phyloP scores from a whole-genome alignment of 2,329 filamentous ascomycete genomes.

The Apiospora phragmitis region DNA sequence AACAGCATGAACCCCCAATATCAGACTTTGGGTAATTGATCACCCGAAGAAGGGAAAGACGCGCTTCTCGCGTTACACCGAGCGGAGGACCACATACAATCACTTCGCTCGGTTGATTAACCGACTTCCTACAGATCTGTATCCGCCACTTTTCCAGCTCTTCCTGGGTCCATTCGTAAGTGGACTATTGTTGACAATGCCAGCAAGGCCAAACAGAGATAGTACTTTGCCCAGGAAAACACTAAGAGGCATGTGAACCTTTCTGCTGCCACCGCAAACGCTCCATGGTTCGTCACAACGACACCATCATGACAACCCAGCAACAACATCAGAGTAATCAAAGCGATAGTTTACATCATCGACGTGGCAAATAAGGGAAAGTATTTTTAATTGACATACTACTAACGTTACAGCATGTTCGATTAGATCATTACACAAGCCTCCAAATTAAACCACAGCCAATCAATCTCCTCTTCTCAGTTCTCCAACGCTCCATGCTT shows the following conservation, averaged over 20 bases:
- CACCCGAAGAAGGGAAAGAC: not conserved
- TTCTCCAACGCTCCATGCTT: conserved; percentile 15
- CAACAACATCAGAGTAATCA: too few species aligned
- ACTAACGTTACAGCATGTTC: not conserved
- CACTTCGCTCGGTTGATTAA: not conserved
- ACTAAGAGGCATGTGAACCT: too few species aligned
- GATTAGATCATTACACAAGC: not conserved
- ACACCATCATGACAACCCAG: too few species aligned
- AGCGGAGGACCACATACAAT: not conserved
- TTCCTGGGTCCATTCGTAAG: not conserved
- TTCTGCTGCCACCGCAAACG: too few species aligned
- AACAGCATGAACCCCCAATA: not conserved
- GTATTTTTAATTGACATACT: not conserved
- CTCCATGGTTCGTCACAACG: too few species aligned
- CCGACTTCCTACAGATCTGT: not conserved
- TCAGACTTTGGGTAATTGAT: not conserved
- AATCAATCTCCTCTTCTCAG: not conserved
- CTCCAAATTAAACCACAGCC: not conserved
- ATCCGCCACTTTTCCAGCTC: not conserved
- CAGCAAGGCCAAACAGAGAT: not conserved
- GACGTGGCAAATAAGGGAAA: too few species aligned
- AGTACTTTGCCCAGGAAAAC: too few species aligned
- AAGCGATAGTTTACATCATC: too few species aligned
- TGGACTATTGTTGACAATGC: not conserved
- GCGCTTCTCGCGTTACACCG: not conserved